These are phyloP conservation scores for Theileria sp. DNA, from an alignment of 169 alveolate genomes.

Conservation along the genomic window DNA sequence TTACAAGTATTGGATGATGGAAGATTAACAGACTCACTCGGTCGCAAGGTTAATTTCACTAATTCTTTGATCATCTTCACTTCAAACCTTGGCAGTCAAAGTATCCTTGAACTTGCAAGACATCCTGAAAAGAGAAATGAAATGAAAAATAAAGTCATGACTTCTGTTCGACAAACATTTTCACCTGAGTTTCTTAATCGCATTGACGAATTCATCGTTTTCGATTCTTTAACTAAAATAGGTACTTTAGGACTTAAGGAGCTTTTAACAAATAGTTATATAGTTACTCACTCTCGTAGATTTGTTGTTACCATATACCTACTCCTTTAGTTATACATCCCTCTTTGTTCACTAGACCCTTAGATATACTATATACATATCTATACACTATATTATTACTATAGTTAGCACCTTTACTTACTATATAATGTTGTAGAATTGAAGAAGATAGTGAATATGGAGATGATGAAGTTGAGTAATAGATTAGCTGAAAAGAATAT, in stretches of 20 bases:
- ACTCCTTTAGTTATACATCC: neutral
- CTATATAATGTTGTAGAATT: constrained; percentile 59
- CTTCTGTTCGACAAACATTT: constrained; percentile 74
- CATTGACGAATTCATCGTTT: constrained; percentile 83
- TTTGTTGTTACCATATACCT: neutral
- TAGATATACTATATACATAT: too few species aligned
- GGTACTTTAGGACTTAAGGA: constrained; percentile 4
- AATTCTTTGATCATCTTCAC: constrained; percentile 82
- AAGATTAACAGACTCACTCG: constrained; percentile 83
- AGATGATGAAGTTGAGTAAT: constrained; percentile 77
- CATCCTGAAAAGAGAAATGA: constrained; percentile 72
- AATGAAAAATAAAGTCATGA: constrained; percentile 75
- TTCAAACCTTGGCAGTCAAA: constrained; percentile 85
- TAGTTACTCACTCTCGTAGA: neutral
- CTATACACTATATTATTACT: neutral
- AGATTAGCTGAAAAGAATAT: constrained; percentile 79
- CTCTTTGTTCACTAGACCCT: too few species aligned
- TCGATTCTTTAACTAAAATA: constrained; percentile 71
- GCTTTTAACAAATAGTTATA: neutral
- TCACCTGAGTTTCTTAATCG: constrained; percentile 87
- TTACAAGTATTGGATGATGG: constrained; percentile 88
- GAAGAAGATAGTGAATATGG: constrained; percentile 78
- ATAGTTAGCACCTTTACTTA: neutral
- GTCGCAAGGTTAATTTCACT: constrained; percentile 85
- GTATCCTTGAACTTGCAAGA: constrained; percentile 79